A percentile compares a stretch with the other conserved stretches of the same genome.
phyloP scores from a whole-genome alignment of 306 rosid genomes.

The Acacia acuminata region DNA sequence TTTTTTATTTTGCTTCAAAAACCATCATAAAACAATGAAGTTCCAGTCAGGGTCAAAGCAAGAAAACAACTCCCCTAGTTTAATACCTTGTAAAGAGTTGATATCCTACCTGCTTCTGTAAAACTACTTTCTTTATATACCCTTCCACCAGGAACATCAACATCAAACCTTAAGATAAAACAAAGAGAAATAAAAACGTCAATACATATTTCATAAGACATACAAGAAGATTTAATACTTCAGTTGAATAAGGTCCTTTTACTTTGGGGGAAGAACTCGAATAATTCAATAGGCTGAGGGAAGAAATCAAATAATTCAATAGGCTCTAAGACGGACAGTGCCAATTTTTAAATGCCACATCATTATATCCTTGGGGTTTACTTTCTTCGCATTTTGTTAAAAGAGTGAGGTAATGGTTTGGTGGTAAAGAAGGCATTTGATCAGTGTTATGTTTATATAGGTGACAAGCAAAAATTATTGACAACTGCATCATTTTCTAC shows the following conservation, averaged over 20 bases:
- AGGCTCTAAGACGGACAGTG: background rate
- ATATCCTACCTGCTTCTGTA: constrained; percentile 72
- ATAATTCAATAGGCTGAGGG: constrained; percentile 4
- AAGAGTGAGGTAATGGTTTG: background rate
- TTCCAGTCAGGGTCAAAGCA: background rate
- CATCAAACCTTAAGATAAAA: constrained; percentile 78
- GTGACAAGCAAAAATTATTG: background rate
- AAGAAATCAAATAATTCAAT: background rate
- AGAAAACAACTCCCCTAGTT: constrained; percentile 12
- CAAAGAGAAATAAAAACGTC: constrained; percentile 10
- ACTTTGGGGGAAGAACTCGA: background rate
- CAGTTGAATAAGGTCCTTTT: constrained; percentile 2
- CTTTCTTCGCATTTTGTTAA: background rate
- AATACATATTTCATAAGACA: constrained; percentile 10
- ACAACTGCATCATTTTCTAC: background rate
- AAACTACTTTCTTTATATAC: constrained; percentile 80
- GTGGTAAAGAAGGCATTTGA: background rate
- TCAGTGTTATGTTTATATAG: background rate
- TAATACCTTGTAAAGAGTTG: constrained; percentile 5
- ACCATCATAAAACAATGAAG: background rate
- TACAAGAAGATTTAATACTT: constrained; percentile 13
- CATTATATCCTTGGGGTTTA: background rate
- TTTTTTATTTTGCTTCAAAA: background rate
- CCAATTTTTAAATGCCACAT: background rate
- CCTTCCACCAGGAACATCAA: constrained; percentile 93